phyloP scores from a whole-genome alignment of 2,329 filamentous ascomycete species.

The Penicillium sp. region DNA sequence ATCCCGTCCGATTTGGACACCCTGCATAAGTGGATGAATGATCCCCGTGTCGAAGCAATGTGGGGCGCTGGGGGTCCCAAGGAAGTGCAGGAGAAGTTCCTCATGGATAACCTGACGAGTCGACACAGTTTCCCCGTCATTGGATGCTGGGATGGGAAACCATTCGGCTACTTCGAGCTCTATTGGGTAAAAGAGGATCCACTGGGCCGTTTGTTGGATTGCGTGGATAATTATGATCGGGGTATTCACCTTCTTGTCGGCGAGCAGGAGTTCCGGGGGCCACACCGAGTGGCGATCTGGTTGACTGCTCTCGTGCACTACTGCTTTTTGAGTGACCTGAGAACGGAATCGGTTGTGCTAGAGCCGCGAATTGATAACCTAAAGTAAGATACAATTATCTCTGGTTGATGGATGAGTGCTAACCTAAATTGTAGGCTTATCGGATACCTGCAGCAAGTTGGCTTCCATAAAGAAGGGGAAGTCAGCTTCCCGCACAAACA shows the following conservation, averaged over 20 bases:
- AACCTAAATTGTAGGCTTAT: slow-evolving; percentile 57
- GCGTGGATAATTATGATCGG: slow-evolving; percentile 76
- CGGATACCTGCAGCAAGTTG: slow-evolving; percentile 67
- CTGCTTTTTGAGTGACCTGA: slow-evolving; percentile 72
- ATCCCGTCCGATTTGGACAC: slow-evolving; percentile 63
- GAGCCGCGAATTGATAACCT: slow-evolving; percentile 90
- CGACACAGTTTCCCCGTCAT: slow-evolving; percentile 86
- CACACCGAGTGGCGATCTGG: slow-evolving; percentile 76
- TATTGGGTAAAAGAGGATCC: slow-evolving; percentile 97
- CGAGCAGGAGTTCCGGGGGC: slow-evolving; percentile 85
- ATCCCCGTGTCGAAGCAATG: slow-evolving; percentile 76
- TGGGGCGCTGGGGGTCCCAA: slow-evolving; percentile 70
- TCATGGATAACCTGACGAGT: slow-evolving; percentile 64
- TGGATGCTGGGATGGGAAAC: slow-evolving; percentile 89
- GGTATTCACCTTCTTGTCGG: slow-evolving; percentile 88
- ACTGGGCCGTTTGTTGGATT: slow-evolving; percentile 67
- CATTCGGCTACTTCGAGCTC: slow-evolving; percentile 96
- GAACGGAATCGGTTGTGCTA: slow-evolving; percentile 79
- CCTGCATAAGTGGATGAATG: slow-evolving; percentile 84
- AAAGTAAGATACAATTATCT: slow-evolving; percentile 60
- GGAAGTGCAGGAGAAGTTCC: slow-evolving; percentile 64
- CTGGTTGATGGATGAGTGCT: slow-evolving; percentile 5
- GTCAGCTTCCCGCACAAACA: slow-evolving; percentile 91
- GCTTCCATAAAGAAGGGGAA: slow-evolving; percentile 85
- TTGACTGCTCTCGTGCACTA: slow-evolving; percentile 84